Base-by-base conservation (phyloP, 352 stramenopile species). In the Pythium apleroticum region DNA sequence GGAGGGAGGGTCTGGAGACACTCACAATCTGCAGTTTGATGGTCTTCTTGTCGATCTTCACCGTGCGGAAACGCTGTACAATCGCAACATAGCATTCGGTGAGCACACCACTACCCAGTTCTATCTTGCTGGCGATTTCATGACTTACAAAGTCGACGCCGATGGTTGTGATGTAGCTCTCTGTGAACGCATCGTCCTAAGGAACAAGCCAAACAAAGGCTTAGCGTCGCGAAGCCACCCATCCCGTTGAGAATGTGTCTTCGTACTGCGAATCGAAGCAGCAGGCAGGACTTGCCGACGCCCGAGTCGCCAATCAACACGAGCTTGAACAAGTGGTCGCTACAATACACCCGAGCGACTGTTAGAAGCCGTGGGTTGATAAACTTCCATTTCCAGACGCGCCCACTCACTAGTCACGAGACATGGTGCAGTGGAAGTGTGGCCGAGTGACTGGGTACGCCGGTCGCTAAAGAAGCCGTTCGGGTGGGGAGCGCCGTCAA, bases 21-120 rank as follows among this genome's bases (percentile, higher is more conserved):
- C 96, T 74, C 68, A 97, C 95, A 83, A 99, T 99, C 81, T 99
- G 96, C 35, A 99, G 80, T 71, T 99, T 99, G 50, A 99, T 92
- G 20, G 95, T 99, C 81, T 99, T 99, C 72, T 98, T 98, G 66
- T 99, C 96, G 65, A 99, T 97, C 77, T 99, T 98, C 24, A 99
- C 93, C 10, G 96, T 99, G 64, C 96, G 90, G 73, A 99, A 99
- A 54, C 82, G 77, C 86, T 95, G 59, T 33, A 87, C 48, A 66
- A 41, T 68, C 50, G 57, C 3, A 49, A 85, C 60, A 30, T 59
- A 60, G 25, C 62, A 68, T 22, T 58, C 17, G 31, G 35, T 22
- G 5, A n/a, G 12, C 43, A 52, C 24, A 41, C 10, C 12, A 30
- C 52, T 20, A 37, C n/a, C 17, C 35, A 15, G 28, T 11, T 5